Conservation (phyloP, 2,329 filamentous ascomycete species). For the Cytospora piceicola region DNA sequence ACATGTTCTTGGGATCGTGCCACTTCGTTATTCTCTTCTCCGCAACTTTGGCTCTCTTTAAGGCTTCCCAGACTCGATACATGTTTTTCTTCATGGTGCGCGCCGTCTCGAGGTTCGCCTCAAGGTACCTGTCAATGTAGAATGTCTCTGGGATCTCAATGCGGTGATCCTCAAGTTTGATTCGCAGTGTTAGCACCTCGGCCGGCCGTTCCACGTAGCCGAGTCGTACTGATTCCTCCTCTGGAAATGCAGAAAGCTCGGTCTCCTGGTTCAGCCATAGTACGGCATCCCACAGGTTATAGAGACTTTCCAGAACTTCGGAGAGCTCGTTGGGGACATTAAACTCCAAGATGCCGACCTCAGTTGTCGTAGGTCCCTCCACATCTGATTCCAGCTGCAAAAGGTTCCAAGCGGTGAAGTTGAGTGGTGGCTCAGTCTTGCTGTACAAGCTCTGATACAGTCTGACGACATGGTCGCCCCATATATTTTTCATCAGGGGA, state of each 20-base stretch:
- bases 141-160: slow-evolving; percentile 35
- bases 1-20: slow-evolving; percentile 20
- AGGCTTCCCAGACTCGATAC: slow-evolving; percentile 20
- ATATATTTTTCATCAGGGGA: slow-evolving; percentile 39
- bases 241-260: slow-evolving; percentile 11
- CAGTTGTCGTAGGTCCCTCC: slow-evolving; percentile 12
- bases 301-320: slow-evolving; percentile 66
- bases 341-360: slow-evolving; percentile 34
- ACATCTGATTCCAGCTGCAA: slow-evolving; percentile 18
- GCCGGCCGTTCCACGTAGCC: slow-evolving; percentile 26
- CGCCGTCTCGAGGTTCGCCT: slow-evolving; percentile 31
- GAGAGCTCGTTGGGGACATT: slow-evolving; percentile 77
- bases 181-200: slow-evolving; percentile 32
- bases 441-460: slow-evolving; percentile 49
- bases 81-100: slow-evolving; percentile 31
- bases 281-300: slow-evolving; percentile 43
- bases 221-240: slow-evolving; percentile 20
- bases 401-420: slow-evolving; percentile 25
- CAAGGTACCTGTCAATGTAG: slow-evolving; percentile 36
- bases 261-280: slow-evolving; percentile 35
- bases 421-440: slow-evolving; percentile 31
- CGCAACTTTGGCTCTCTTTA: slow-evolving; percentile 26
- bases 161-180: slow-evolving; percentile 28
- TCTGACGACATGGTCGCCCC: slow-evolving; percentile 44
- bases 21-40: slow-evolving; percentile 25